A percentile compares a stretch with the other conserved stretches of the same genome.
Conservation (phyloP, 1,284 basidiomycete genomes). For the Meripilus lineatus region DNA sequence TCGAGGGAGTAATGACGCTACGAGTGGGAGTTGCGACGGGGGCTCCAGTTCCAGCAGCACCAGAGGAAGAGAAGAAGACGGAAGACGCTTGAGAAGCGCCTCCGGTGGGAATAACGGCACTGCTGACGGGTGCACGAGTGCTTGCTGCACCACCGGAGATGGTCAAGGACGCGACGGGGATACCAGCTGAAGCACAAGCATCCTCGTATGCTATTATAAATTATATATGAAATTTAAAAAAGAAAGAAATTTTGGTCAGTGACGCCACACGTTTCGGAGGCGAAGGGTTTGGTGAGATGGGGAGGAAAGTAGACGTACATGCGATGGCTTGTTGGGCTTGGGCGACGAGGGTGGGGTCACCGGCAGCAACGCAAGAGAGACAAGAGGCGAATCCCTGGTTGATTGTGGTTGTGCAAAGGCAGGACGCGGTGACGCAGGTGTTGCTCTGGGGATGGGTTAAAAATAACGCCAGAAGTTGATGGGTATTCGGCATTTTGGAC, state of each 20-base stretch:
- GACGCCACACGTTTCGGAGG: no score
- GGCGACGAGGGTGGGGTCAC: background rate
- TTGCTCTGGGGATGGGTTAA: background rate
- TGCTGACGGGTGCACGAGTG: background rate
- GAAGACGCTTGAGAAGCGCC: background rate
- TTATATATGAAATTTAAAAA: background rate
- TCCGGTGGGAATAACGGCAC: conserved; percentile 1
- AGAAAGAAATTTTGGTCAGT: no score
- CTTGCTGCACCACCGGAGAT: conserved; percentile 3
- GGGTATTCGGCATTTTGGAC: background rate
- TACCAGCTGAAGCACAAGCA: conserved; percentile 8
- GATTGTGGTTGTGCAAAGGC: conserved; percentile 1
- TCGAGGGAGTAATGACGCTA: background rate
- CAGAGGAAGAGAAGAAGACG: conserved; percentile 4
- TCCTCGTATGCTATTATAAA: conserved; percentile 5
- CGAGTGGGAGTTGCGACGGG: background rate
- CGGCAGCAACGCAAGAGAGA: conserved; percentile 1
- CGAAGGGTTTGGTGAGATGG: background rate
- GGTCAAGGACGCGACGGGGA: conserved; percentile 5
- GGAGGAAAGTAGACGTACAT: background rate
- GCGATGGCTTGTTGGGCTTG: background rate
- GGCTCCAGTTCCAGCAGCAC: background rate
- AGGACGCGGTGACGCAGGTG: background rate
- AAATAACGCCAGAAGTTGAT: background rate
- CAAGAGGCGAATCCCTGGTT: conserved; percentile 1